These are phyloP conservation scores for Penicillium brasilianum DNA, from an alignment of 2,329 filamentous ascomycete genomes.

Conservation along the genomic window DNA sequence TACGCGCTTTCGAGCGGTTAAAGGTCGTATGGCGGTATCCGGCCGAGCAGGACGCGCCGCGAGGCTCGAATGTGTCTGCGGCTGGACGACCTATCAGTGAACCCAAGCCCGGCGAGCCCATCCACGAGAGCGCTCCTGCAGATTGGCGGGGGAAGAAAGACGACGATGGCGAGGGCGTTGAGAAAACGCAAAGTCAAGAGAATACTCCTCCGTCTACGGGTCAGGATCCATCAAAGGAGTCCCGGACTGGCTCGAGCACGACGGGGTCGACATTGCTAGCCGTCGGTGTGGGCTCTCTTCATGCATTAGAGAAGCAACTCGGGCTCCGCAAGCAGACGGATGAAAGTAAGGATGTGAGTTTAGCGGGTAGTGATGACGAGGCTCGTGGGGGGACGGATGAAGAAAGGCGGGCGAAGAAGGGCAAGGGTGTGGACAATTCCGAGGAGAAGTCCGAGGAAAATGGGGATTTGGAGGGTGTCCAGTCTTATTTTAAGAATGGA, in stretches of 20 bases:
- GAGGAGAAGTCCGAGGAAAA: constrained; percentile 25
- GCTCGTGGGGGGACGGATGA: constrained; percentile 28
- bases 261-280: constrained; percentile 7
- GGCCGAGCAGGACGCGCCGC: constrained; percentile 20
- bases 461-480: constrained; percentile 47
- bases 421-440: constrained; percentile 19
- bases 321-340: constrained; percentile 70
- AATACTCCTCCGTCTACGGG: constrained; percentile 5
- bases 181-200: constrained; percentile 17
- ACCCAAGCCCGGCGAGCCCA: constrained; percentile 68
- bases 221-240: constrained; percentile 3
- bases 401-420: constrained; percentile 28
- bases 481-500: constrained; percentile 39
- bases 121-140: constrained; percentile 71
- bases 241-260: constrained; percentile 1
- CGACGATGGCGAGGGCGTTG: not conserved
- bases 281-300: constrained; percentile 15
- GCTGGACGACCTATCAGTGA: constrained; percentile 61
- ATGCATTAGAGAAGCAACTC: constrained; percentile 60
- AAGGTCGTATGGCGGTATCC: constrained; percentile 79
- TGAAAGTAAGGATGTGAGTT: constrained; percentile 69
- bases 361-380: constrained; percentile 69
- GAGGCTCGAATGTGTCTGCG: constrained; percentile 20
- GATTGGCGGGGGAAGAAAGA: constrained; percentile 72
- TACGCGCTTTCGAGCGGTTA: constrained; percentile 77